A percentile compares a stretch with the other conserved stretches of the same genome.
These are phyloP conservation scores for Zymoseptoria pseudotritici DNA, from an alignment of 2,329 filamentous ascomycete genomes.

Conservation along the genomic window DNA sequence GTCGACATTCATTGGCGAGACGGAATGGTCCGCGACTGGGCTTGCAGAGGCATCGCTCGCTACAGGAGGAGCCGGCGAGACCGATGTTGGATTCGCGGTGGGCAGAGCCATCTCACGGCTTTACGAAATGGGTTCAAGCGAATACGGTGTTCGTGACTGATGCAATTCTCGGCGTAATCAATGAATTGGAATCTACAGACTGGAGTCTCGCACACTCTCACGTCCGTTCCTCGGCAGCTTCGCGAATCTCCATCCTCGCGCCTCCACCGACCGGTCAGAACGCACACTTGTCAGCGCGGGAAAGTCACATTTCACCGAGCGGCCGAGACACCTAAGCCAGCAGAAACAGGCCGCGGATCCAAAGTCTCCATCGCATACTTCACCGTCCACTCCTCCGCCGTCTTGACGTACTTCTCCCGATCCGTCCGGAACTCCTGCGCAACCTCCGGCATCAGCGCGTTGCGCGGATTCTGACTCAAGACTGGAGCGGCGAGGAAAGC, in stretches of 20 bases:
- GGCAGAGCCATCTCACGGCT: constrained; percentile 22
- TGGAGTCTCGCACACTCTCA: neutral
- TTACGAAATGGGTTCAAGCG: constrained; percentile 24
- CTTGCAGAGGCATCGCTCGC: constrained; percentile 20
- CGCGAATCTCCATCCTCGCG: too few relatives aligned
- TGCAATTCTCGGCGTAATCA: neutral
- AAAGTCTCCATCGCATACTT: neutral
- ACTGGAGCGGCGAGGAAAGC: neutral
- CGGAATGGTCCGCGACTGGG: constrained; percentile 25
- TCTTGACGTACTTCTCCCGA: neutral
- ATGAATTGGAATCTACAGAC: too few relatives aligned
- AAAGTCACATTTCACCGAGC: too few relatives aligned
- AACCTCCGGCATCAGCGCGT: neutral
- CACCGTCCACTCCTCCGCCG: neutral
- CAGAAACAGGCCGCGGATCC: neutral
- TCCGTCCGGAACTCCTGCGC: neutral
- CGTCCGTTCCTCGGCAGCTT: too few relatives aligned
- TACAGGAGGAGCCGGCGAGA: constrained; percentile 24
- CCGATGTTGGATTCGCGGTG: constrained; percentile 25
- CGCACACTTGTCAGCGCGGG: too few relatives aligned
- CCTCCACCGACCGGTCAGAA: too few relatives aligned
- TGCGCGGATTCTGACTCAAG: neutral
- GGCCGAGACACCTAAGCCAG: too few relatives aligned
- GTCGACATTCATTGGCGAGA: constrained; percentile 25
- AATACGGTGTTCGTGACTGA: constrained; percentile 6